A percentile compares a stretch with the other conserved stretches of the same genome.
Evolutionary conservation across 306 rosid species (phyloP).

Genomic region (Cucumis melo): DNA sequence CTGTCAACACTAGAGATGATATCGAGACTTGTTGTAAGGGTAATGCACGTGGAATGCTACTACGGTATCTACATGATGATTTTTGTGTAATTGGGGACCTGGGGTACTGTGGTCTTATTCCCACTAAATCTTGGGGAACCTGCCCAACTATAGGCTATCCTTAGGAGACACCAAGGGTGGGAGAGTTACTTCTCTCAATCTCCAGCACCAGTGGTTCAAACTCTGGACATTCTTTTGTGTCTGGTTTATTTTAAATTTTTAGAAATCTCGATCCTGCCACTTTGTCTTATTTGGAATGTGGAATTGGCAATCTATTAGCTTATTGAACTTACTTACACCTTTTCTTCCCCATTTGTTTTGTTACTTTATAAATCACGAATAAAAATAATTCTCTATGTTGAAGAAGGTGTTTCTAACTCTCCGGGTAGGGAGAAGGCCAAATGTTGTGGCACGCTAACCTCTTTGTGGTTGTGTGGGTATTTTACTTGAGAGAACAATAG

Average conservation of each 20-base stretch:
- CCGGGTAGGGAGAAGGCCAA: no score
- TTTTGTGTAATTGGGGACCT: background rate
- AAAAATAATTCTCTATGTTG: background rate
- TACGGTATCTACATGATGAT: background rate
- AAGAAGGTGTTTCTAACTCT: no score
- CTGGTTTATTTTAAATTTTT: background rate
- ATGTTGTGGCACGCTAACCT: no score
- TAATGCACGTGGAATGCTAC: constrained; percentile 16
- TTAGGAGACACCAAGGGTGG: background rate
- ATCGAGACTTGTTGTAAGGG: constrained; percentile 67
- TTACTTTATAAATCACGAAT: background rate
- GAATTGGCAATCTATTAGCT: background rate
- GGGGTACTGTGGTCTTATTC: background rate
- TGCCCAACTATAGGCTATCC: background rate
- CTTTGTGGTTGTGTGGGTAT: no score
- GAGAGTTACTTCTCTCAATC: background rate
- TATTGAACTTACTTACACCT: background rate
- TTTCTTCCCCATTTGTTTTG: background rate
- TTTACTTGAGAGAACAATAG: no score
- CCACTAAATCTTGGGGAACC: background rate
- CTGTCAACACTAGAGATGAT: constrained; percentile 63
- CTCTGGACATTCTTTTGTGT: background rate
- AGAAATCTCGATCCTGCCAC: background rate
- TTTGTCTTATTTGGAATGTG: background rate
- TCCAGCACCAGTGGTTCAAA: background rate